A percentile compares a stretch with the other conserved stretches of the same genome.
Conservation (phyloP, 2,329 filamentous ascomycete genomes). For the Cladosporium sp. region DNA sequence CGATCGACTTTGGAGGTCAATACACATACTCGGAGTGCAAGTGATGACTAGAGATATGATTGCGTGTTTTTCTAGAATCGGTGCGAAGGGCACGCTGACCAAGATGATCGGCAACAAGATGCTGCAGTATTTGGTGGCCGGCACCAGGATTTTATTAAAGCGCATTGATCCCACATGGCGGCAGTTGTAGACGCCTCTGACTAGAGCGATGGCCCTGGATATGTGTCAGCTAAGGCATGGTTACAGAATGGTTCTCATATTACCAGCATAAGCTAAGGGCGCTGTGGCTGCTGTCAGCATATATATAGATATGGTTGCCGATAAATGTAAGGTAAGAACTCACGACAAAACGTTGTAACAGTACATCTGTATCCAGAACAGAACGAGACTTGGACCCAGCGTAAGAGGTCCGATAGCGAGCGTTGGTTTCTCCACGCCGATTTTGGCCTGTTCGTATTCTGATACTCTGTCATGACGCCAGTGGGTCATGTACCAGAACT, state of each 20-base stretch:
- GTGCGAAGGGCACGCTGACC: slow-evolving; percentile 14
- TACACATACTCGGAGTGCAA: slow-evolving; percentile 14
- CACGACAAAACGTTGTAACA: slow-evolving; percentile 15
- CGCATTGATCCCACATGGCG: background rate
- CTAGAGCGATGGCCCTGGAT: slow-evolving; percentile 17
- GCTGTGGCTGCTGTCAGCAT: background rate
- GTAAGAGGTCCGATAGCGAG: slow-evolving; percentile 19
- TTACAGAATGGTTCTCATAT: background rate
- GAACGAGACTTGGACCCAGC: slow-evolving; percentile 15
- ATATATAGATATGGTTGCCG: background rate
- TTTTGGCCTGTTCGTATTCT: slow-evolving; percentile 15
- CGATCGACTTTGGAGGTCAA: too few relatives aligned
- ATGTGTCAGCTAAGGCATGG: background rate
- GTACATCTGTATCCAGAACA: slow-evolving; percentile 20
- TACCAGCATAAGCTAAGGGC: slow-evolving; percentile 6
- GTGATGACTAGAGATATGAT: slow-evolving; percentile 13
- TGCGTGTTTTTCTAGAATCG: slow-evolving; percentile 7
- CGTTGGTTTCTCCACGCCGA: slow-evolving; percentile 12
- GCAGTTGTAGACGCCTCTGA: slow-evolving; percentile 17
- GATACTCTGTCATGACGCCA: slow-evolving; percentile 14
- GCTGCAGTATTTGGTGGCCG: background rate
- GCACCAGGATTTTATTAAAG: slow-evolving; percentile 9
- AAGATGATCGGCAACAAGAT: slow-evolving; percentile 13
- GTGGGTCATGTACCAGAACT: slow-evolving; percentile 16
- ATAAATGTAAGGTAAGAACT: slow-evolving; percentile 8